Evolutionary conservation across 352 stramenopile genomes (phyloP), one percentile per base, ranked within the genome.

Genomic region (Phytophthora quininea): DNA sequence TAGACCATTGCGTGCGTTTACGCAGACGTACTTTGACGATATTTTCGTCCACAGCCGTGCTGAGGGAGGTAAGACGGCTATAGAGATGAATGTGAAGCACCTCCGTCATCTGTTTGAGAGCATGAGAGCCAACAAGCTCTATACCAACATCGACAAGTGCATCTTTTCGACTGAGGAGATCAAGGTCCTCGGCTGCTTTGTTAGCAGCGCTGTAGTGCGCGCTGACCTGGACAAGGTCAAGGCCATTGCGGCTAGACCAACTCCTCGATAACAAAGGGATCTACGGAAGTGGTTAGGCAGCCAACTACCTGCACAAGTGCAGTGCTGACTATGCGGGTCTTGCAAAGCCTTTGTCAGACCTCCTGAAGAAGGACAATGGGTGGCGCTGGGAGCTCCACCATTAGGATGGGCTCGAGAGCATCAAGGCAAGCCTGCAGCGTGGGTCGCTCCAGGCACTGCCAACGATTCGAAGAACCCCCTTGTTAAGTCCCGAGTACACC

Each of bases 11-110:
- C 47, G 58, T 8, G 57, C 60, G 10, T 67, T 64, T 47, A 38
- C 63, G 30, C 56, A 46, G 4, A 55, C 27, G 6, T 78, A 78
- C 29, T 74, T 78, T 33, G 71, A 75, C 53, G 71, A 78, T 40
- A 32, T 78, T 14, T 78, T 65, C 56, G 38, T 74, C 14, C 70
- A 71, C 24, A 59, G 53, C 38, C 37, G 10, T 35, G 35, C 35
- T 37, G 54, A 40, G 29, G 37, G 35, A 40, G 35, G 35, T 40
- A 5, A 40, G 35, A 40, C 35, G 35, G 35, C 35, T 40, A 40
- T 58, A 3, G 19, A 7, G 15, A 5, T 42, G 11, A 5, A 40
- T 40, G 35, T 40, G 35, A 40, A 40, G 35, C 35, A 40, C 35
- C 35, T 40, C 35, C 35, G 35, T 40, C 35, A 67, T 32, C 24